phyloP scores from a whole-genome alignment of 2,329 filamentous ascomycete species.

The Gnomoniopsis smithogilvyi region DNA sequence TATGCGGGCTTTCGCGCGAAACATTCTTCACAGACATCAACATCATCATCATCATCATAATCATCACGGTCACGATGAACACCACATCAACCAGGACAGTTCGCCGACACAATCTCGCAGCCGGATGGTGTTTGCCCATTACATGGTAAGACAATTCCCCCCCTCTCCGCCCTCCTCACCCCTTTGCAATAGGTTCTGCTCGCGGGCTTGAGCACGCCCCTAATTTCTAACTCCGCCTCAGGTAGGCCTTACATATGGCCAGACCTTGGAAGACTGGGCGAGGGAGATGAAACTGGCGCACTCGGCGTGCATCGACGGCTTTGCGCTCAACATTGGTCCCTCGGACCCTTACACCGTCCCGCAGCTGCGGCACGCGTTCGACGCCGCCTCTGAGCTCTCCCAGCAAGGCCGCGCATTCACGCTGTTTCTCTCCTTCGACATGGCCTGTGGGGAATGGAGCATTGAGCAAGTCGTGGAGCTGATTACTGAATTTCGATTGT shows the following conservation, averaged over 20 bases:
- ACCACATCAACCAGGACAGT: not conserved
- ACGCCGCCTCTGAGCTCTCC: slow-evolving; percentile 22
- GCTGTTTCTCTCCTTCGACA: slow-evolving; percentile 35
- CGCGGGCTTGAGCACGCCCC: not conserved
- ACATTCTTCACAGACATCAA: not conserved
- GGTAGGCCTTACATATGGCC: slow-evolving; percentile 31
- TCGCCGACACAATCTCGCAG: not conserved
- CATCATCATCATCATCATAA: not conserved
- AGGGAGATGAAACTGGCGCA: slow-evolving; percentile 32
- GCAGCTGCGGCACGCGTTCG: slow-evolving; percentile 31
- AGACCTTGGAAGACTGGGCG: slow-evolving; percentile 28
- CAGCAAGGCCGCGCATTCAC: slow-evolving; percentile 26
- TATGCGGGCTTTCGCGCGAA: slow-evolving; percentile 7
- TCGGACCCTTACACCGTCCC: slow-evolving; percentile 28
- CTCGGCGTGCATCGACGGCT: slow-evolving; percentile 36
- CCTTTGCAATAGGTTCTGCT: no score
- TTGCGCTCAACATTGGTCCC: slow-evolving; percentile 38
- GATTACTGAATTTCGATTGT: slow-evolving; percentile 35
- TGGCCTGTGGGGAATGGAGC: slow-evolving; percentile 27
- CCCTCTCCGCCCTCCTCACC: not conserved
- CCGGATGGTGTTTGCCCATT: slow-evolving; percentile 27
- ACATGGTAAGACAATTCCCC: slow-evolving; percentile 22
- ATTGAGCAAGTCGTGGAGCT: slow-evolving; percentile 25
- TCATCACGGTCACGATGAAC: not conserved
- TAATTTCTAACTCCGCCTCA: slow-evolving; percentile 2